Conservation (phyloP, 805 yeast species). For the Sungouiella blattae region DNA sequence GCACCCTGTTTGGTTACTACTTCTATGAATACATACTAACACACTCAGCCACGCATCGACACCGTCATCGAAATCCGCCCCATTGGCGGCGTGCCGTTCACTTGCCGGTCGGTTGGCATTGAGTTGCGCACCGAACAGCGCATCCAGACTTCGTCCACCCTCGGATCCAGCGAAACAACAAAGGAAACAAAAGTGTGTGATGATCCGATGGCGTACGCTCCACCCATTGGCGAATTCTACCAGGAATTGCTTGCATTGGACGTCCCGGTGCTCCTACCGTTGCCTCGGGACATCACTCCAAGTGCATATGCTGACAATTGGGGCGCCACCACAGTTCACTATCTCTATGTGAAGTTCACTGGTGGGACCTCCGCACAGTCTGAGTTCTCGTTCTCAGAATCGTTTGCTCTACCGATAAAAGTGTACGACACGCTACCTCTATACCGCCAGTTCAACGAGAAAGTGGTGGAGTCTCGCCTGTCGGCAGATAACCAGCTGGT, state of each 20-base stretch:
- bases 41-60: conserved; percentile 53
- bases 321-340: conserved; percentile 47
- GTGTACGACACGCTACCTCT: conserved; percentile 56
- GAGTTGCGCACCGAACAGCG: conserved; percentile 50
- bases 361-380: conserved; percentile 28
- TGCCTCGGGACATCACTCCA: conserved; percentile 51
- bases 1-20: not conserved
- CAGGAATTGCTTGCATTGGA: conserved; percentile 52
- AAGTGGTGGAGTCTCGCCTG: conserved; percentile 39
- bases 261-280: conserved; percentile 54
- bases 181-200: conserved; percentile 33
- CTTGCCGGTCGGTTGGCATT: conserved; percentile 45
- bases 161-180: conserved; percentile 34
- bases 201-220: conserved; percentile 33
- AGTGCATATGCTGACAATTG: conserved; percentile 48
- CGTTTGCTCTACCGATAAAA: conserved; percentile 53
- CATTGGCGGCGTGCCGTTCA: conserved; percentile 43
- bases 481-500: conserved; percentile 49
- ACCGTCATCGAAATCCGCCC: conserved; percentile 56
- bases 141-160: conserved; percentile 36
- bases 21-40: conserved; percentile 11
- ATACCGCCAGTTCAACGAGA: conserved; percentile 52
- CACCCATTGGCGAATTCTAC: conserved; percentile 36
- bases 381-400: conserved; percentile 28
- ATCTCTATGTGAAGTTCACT: conserved; percentile 37